A percentile compares a stretch with the other conserved stretches of the same genome.
Evolutionary conservation across 768 basidiomycete species (phyloP).

Genomic region (Suillus alpinus): DNA sequence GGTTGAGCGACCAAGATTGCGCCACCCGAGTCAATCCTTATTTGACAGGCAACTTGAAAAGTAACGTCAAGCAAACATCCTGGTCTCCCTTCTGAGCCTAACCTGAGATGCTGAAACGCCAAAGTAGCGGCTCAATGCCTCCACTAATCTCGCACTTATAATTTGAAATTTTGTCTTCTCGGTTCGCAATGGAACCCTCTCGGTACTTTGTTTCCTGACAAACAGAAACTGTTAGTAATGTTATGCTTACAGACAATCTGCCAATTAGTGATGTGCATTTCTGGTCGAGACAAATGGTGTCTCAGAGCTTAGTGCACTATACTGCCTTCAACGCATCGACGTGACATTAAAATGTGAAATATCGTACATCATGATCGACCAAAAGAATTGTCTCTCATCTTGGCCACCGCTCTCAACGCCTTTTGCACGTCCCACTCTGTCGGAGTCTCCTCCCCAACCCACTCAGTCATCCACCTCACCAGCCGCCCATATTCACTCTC

Average conservation of each 20-base stretch:
- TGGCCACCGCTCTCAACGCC: slow-evolving; percentile 23
- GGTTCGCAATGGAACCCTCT: not conserved
- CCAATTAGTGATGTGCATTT: not conserved
- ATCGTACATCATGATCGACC: slow-evolving; percentile 9
- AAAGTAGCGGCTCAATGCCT: not conserved
- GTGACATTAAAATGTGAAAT: not conserved
- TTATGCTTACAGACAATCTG: not conserved
- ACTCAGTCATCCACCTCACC: slow-evolving; percentile 51
- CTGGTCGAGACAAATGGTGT: not conserved
- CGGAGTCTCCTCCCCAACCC: slow-evolving; percentile 55
- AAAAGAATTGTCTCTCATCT: slow-evolving; percentile 25
- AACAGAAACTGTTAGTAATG: not conserved
- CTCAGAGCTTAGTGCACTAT: not conserved
- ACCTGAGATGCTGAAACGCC: not conserved
- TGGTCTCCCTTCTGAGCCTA: not conserved
- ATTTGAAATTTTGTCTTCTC: not conserved
- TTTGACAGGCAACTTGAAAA: not conserved
- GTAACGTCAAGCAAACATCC: not conserved
- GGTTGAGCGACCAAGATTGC: not conserved
- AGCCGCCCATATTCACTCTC: slow-evolving; percentile 43
- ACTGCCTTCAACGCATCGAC: not conserved
- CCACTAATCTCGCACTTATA: not conserved
- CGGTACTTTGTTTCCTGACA: not conserved
- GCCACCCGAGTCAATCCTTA: not conserved
- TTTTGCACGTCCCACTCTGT: slow-evolving; percentile 35